Evolutionary conservation across 2,329 filamentous ascomycete species (phyloP).

Genomic region (Arthrobotrys pseudoclavata): DNA sequence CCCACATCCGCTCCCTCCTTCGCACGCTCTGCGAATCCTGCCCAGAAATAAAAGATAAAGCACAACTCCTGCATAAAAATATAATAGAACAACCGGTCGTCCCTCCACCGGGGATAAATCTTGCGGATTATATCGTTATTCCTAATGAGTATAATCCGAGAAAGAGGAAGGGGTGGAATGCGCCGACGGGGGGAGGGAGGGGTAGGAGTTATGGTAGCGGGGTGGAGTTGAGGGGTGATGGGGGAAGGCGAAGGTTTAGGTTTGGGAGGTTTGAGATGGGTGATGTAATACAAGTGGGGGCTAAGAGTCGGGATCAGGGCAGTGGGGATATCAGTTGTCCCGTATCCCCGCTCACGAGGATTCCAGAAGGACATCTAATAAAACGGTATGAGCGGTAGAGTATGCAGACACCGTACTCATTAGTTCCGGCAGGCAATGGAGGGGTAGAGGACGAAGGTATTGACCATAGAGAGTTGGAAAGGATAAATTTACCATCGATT

Average conservation of each 20-base stretch:
- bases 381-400: too few species aligned
- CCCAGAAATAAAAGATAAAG: conserved; percentile 22
- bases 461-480: neutral
- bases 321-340: neutral
- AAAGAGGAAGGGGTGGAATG: neutral
- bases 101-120: neutral
- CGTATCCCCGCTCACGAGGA: neutral
- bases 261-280: neutral
- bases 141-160: neutral
- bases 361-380: neutral
- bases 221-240: too few species aligned
- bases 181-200: neutral
- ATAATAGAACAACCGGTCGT: neutral
- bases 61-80: conserved; percentile 14
- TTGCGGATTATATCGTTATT: neutral
- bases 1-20: conserved; percentile 47
- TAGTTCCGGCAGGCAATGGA: too few species aligned
- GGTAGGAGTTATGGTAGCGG: neutral
- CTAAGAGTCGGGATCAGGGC: too few species aligned
- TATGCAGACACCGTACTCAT: too few species aligned
- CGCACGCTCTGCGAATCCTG: conserved; percentile 40
- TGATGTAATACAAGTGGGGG: neutral
- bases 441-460: neutral
- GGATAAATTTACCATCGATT: neutral
- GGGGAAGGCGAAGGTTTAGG: neutral